A percentile compares a stretch with the other conserved stretches of the same genome.
Conservation (phyloP, 768 basidiomycete genomes). For the Macrolepiota albuminosa region DNA sequence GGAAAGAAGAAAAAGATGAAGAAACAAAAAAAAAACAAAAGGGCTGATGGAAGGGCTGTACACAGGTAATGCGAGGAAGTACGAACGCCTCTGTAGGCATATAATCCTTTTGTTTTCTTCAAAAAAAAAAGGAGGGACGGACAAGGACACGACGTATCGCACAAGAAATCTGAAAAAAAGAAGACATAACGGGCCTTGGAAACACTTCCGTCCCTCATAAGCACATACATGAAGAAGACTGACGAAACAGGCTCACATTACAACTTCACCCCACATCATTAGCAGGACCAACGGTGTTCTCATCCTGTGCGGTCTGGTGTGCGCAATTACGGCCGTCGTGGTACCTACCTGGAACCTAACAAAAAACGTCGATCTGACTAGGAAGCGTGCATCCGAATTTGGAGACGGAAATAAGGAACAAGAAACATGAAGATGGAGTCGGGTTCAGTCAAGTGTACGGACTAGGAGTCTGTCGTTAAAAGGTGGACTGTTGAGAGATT, state of each 20-base stretch:
- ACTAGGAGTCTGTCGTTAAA: too few species aligned
- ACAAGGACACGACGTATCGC: neutral
- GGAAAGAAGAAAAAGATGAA: neutral
- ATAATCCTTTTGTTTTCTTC: neutral
- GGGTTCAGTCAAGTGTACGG: too few species aligned
- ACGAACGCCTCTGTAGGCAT: neutral
- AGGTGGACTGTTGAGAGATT: too few species aligned
- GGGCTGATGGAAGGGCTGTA: neutral
- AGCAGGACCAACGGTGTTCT: constrained; percentile 29
- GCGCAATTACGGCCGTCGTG: constrained; percentile 63
- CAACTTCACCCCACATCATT: neutral
- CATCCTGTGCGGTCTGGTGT: constrained; percentile 39
- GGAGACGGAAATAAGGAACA: too few species aligned
- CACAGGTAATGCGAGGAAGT: neutral
- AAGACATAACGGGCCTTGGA: neutral
- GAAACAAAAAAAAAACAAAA: neutral
- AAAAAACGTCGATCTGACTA: too few species aligned
- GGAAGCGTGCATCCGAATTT: too few species aligned
- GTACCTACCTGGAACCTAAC: constrained; percentile 28
- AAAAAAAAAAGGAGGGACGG: too few species aligned
- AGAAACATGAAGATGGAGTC: too few species aligned
- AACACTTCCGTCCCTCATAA: neutral
- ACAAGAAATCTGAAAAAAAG: neutral
- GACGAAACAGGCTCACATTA: neutral
- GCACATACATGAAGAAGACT: neutral